Evolutionary conservation across 441 rosid species (phyloP), one percentile per base, ranked within the genome.

Genomic region (Populus hybrid): DNA sequence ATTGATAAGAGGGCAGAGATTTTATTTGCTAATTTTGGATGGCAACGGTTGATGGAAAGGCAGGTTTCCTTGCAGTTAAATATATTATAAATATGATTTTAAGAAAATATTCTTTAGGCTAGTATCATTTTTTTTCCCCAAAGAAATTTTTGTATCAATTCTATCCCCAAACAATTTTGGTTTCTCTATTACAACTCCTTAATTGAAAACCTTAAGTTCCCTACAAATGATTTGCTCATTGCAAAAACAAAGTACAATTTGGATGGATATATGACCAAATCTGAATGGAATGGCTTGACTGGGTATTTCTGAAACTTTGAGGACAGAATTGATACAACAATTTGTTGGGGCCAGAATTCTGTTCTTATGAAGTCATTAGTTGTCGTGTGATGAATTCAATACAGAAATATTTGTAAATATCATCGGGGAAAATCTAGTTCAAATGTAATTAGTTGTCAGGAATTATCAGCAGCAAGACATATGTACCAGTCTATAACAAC

Each of bases 11-110:
- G 84, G 76, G 93, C 97, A 6, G 95, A 92, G 59, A 77, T 83
- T 81, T 92, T 92, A 75, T 90, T 92, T 42, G 84, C 85, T 3
- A 92, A 92, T 74, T 92, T 92, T 79, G 83, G 89, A 66, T 81
- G 69, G 32, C 93, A 88, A 42, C 90, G 89, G 78, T 81, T 74
- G 87, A 84, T 90, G 40, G 96, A 92, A 76, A 84, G 91, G 80
- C 93, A 90, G 87, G 75, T 89, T 73, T 90, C 94, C 50, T 65
- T 89, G 84, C 82, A 90, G 42, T 85, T 90, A 64, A 69, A 69
- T 38, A 38, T 38, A 38, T 9, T 38, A 38, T 38, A 2, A 38
- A 38, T 38, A 38, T 38, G 46, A 38, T 38, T 38, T 38, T 38
- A 38, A 38, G 46, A 38, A 38, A 38, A 38, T 38, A 10, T 38